Conservation (phyloP, 257 asterid species). For the Solanum habrochaites region DNA sequence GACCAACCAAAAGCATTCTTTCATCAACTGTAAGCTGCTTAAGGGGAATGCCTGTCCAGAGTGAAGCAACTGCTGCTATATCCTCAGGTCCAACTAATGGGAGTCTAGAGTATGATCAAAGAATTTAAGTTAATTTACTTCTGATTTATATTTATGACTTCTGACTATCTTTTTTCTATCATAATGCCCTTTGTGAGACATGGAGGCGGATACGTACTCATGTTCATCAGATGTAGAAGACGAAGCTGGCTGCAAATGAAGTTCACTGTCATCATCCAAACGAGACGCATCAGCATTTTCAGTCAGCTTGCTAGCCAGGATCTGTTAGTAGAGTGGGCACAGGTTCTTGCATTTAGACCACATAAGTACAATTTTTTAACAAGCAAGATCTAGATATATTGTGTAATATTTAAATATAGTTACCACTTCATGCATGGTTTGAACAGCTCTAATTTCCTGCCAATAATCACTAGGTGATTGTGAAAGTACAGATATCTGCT, state of each 20-base stretch:
- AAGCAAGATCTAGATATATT: neutral
- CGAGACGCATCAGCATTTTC: slow-evolving; percentile 24
- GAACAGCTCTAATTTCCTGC: slow-evolving; percentile 81
- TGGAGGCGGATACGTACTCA: slow-evolving; percentile 51
- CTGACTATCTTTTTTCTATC: neutral
- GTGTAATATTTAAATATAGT: neutral
- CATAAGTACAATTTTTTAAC: neutral
- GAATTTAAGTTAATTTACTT: neutral
- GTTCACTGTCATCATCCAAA: slow-evolving; percentile 26
- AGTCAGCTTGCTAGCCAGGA: slow-evolving; percentile 27
- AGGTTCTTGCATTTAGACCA: neutral
- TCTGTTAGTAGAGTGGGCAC: slow-evolving; percentile 20
- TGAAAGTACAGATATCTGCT: slow-evolving; percentile 54
- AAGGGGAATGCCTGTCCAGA: slow-evolving; percentile 90
- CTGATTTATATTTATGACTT: slow-evolving; percentile 2
- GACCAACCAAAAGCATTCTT: slow-evolving; percentile 64
- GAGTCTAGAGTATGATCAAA: slow-evolving; percentile 30
- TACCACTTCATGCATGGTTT: slow-evolving; percentile 71
- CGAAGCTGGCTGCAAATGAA: slow-evolving; percentile 16
- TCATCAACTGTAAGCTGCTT: slow-evolving; percentile 78
- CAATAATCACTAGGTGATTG: slow-evolving; percentile 73
- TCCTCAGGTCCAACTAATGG: slow-evolving; percentile 76
- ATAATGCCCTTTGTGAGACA: neutral
- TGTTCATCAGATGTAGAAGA: slow-evolving; percentile 24
- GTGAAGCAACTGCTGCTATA: slow-evolving; percentile 88